Base-by-base conservation (phyloP, 2,329 filamentous ascomycete genomes). In the Talaromyces sp. region DNA sequence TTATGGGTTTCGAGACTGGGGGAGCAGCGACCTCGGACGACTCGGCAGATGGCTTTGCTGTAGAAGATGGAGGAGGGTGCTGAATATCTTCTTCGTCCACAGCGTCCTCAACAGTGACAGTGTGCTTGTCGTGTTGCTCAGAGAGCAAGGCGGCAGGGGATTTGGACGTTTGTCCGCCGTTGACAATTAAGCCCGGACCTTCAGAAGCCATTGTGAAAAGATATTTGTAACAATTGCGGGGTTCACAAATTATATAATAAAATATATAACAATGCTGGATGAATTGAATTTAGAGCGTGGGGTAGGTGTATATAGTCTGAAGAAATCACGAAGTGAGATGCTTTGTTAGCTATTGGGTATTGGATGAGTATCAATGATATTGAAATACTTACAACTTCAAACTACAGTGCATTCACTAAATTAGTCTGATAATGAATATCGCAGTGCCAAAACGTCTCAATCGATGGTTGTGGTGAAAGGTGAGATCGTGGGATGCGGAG, bases 71-170 rank as follows among this genome's bases (percentile, higher is more conserved):
- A 64, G 84, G 81, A 71, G 85, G 81, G 79, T 85, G 81, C 69
- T 82, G 80, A 68, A 88, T 77, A 69, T 91, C 86, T 48, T 96
- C 91, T 77, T 96, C 92, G 74, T 97, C 93, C 33, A 85, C 83
- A 45, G 86, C 88, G 58, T 97, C 92, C 78, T 97, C 93, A 69
- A 97, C 85, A 27, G 88, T 93, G 69, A 86, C 85, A 72, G 87
- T 84, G 77, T 87, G 85, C 41, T 75, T 73, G 71, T 85, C 80
- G 73, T 86, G 84, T 75, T 84, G 79, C 70, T 83, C 78, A 72
- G 82, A 80, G 69, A 87, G 77, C 70, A 82, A 76, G 69, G 85
- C 83, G 39, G 84, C 84, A 39, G 82, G 80, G 50, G 82, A 83
- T 73, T 82, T 76, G 54, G 72, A 68, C 59, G 68, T 64, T 33